Percentiles rank a stretch among this genome's conserved stretches.
These are phyloP conservation scores for Piper longum DNA, from an alignment of 164 flowering plant species.

Conservation along the genomic window DNA sequence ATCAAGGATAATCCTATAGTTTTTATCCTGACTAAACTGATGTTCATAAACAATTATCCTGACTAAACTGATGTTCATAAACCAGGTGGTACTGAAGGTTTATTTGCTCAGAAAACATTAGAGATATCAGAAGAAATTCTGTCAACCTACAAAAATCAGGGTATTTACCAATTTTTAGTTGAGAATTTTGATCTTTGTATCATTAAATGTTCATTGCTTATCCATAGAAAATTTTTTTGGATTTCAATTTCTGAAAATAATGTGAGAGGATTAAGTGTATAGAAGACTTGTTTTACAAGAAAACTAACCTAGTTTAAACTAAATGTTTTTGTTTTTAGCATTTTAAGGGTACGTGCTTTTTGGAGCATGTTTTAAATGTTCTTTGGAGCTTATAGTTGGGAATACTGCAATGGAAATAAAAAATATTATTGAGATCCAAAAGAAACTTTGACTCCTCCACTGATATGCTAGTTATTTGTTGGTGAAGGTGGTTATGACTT, in stretches of 20 bases:
- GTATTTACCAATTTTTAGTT: constrained; percentile 2
- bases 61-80: no score
- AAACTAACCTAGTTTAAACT: background rate
- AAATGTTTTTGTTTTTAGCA: no score
- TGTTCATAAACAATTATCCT: background rate
- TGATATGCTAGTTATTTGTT: no score
- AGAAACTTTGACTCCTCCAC: no score
- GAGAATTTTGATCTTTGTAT: background rate
- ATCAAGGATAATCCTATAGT: no score
- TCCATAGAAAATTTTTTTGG: no score
- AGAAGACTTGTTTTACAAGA: background rate
- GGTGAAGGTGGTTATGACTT: constrained; percentile 16
- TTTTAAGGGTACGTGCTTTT: background rate
- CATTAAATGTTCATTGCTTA: background rate
- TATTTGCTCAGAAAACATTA: constrained; percentile 16
- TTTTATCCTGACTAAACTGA: no score
- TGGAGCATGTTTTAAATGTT: no score
- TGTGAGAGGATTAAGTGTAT: background rate
- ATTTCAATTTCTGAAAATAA: background rate
- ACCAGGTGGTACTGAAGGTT: constrained; percentile 21
- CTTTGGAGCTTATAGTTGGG: no score
- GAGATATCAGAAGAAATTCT: background rate
- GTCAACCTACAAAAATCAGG: constrained; percentile 9
- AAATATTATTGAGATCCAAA: no score
- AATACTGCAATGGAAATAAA: no score